phyloP scores from a whole-genome alignment of 2,329 filamentous ascomycete species.

The Fusarium longipes region DNA sequence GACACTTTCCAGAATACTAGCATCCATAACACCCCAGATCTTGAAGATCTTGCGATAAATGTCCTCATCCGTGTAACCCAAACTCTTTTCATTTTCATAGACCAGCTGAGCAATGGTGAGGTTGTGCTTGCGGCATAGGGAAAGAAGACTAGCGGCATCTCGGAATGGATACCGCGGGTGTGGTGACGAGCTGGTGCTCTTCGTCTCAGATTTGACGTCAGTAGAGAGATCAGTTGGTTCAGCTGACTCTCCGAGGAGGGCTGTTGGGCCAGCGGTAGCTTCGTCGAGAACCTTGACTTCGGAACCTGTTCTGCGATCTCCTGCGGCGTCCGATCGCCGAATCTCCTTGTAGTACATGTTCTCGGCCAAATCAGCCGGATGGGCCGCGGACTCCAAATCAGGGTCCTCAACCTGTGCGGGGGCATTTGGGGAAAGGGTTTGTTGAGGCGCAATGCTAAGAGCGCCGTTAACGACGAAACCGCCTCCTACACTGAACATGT shows the following conservation, averaged over 20 bases:
- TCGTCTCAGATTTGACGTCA: constrained; percentile 30
- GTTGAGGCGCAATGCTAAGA: constrained; percentile 55
- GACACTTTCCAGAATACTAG: constrained; percentile 62
- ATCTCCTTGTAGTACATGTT: constrained; percentile 66
- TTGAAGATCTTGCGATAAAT: constrained; percentile 60
- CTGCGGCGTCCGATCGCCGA: constrained; percentile 58
- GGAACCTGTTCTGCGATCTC: constrained; percentile 57
- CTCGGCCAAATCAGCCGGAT: constrained; percentile 62
- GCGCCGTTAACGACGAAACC: constrained; percentile 64
- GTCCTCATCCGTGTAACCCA: constrained; percentile 62
- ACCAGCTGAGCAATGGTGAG: constrained; percentile 63
- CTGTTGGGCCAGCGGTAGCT: constrained; percentile 12
- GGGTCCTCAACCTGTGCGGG: constrained; percentile 22
- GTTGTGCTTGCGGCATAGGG: constrained; percentile 61
- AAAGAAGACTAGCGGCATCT: constrained; percentile 58
- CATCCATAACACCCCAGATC: constrained; percentile 65
- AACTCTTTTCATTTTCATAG: constrained; percentile 64
- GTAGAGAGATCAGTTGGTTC: constrained; percentile 14
- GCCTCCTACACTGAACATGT: constrained; percentile 64
- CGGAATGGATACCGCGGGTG: constrained; percentile 61
- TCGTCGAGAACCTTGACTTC: constrained; percentile 55
- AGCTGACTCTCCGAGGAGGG: constrained; percentile 19
- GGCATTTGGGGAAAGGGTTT: constrained; percentile 26
- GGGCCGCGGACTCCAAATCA: constrained; percentile 38
- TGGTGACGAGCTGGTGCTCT: constrained; percentile 37